Evolutionary conservation across 192 early-diverging fungal genomes (phyloP), one percentile per base, ranked within the genome.

Genomic region (Coemansia asiatica): DNA sequence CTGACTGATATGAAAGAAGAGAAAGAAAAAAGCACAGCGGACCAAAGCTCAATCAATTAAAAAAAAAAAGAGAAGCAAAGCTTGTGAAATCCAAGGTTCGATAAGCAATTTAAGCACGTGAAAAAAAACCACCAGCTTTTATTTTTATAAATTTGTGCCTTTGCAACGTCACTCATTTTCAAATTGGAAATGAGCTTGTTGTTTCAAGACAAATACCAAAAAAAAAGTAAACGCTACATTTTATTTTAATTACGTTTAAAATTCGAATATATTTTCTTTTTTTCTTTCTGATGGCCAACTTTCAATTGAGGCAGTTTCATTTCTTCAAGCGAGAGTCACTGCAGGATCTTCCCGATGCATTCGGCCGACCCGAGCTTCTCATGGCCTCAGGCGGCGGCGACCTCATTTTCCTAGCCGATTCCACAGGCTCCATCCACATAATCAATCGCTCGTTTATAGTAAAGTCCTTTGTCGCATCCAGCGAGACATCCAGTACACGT

Each of bases 371-470:
- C 40, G 81, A 75, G 72, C 81, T 75, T 63, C 67, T 75, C 49
- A 35, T 83, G 61, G 65, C 71, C 5, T 82, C 79, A 0, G 67
- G 69, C 66, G 68, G 68, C 68, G 75, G 74, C 62, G 79, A 74
- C 57, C 64, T 82, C 4, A 61, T 82, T 27, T 83, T 83, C 35
- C 48, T 78, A 2, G 74, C 81, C 23, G 81, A 83, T 66, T 44
- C 75, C 31, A 65, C 64, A 1, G 75, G 81, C 31, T 66, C 55
- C 44, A 66, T 93, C 5, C 87, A 90, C 72, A 84, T 91, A 56
- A 81, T 90, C 64, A 88, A 90, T 64, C 83, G 85, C 44, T 58
- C 68, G 15, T 85, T 92, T 50, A 82, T 86, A 27, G 84, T 85
- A 13, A 85, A 85, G 56, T 85, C 87, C 25, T 90, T 92, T 66